Base-by-base conservation (phyloP, 495 filamentous ascomycete genomes). In the Penicillium verhagenii region DNA sequence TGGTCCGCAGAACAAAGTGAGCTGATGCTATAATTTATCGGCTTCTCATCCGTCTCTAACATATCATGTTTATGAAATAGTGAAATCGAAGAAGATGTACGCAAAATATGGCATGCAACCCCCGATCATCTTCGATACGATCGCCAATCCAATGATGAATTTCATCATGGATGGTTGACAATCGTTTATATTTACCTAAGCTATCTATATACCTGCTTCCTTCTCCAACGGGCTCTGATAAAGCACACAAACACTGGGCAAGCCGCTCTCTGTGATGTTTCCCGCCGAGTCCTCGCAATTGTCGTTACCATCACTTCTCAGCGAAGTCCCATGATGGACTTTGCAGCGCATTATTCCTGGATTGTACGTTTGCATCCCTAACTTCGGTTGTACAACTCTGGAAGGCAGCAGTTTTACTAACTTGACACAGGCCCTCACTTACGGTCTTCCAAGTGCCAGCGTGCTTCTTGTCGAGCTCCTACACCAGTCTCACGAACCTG, bases 391-490 rank as follows among this genome's bases (percentile, higher is more conserved):
- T n/a, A n/a, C n/a, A n/a, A n/a, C n/a, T n/a, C n/a, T n/a, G n/a
- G n/a, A n/a, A 10, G n/a, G 20, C n/a, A 16, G 20, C 9, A 33
- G n/a, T 44, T 47, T 73, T 25, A 61, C 55, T 49, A 54, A 65
- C 50, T 26, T 2, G 18, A 63, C 25, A 0, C 39, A 81, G 73
- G 71, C 79, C 16, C 76, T 81, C 50, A 77, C 73, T 28, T 78
- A 75, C 47, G 85, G 80, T 13, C 76, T 86, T 4, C 85, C 77
- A 5, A 72, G 73, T 13, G 83, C 82, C 3, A 81, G 81, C 7
- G 79, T 86, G 44, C 75, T 87, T 16, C 79, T 81, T 21, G 72
- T 86, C 40, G 85, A 88, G 58, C 75, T 88, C 11, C 67, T 85
- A 6, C 81, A 76, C 43, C 82, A 85, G 53, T 79, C 79, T 11